These are phyloP conservation scores for Phaeotremella skinneri DNA, from an alignment of 768 basidiomycete species.

Conservation along the genomic window DNA sequence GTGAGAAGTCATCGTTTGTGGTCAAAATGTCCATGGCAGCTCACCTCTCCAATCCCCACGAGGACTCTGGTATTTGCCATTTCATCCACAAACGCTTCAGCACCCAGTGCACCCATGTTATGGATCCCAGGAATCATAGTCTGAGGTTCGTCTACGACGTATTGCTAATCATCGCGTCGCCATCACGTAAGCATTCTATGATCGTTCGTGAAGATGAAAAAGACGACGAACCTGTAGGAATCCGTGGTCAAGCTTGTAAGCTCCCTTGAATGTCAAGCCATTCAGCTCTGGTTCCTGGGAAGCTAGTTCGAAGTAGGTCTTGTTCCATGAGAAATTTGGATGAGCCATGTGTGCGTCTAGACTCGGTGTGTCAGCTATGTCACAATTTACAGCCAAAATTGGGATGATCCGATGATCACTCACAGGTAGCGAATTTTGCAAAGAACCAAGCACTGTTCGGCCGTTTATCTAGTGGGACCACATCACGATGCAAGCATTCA, in stretches of 20 bases:
- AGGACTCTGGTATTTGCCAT: conserved; percentile 6
- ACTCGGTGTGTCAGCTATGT: not conserved
- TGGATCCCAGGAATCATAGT: conserved; percentile 5
- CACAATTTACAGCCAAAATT: too few relatives aligned
- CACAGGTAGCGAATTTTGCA: conserved; percentile 15
- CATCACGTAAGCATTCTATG: not conserved
- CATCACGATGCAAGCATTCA: conserved; percentile 2
- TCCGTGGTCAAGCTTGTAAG: conserved; percentile 8
- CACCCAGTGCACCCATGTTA: conserved; percentile 10
- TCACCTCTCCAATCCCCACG: conserved; percentile 16
- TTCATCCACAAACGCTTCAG: conserved; percentile 8
- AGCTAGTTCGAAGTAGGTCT: conserved; percentile 12
- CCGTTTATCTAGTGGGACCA: conserved; percentile 5
- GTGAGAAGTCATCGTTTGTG: too few relatives aligned
- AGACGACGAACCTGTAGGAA: conserved; percentile 6
- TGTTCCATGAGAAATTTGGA: conserved; percentile 13
- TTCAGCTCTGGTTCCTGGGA: conserved; percentile 5
- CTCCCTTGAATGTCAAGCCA: conserved; percentile 10
- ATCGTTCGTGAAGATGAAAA: too few relatives aligned
- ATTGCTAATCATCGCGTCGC: conserved; percentile 1
- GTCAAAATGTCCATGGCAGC: not conserved
- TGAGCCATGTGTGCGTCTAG: conserved; percentile 9
- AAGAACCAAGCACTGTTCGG: conserved; percentile 17
- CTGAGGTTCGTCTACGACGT: not conserved
- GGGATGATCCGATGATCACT: not conserved